These are phyloP conservation scores for Nemania serpens DNA, from an alignment of 2,329 filamentous ascomycete genomes.

Conservation along the genomic window DNA sequence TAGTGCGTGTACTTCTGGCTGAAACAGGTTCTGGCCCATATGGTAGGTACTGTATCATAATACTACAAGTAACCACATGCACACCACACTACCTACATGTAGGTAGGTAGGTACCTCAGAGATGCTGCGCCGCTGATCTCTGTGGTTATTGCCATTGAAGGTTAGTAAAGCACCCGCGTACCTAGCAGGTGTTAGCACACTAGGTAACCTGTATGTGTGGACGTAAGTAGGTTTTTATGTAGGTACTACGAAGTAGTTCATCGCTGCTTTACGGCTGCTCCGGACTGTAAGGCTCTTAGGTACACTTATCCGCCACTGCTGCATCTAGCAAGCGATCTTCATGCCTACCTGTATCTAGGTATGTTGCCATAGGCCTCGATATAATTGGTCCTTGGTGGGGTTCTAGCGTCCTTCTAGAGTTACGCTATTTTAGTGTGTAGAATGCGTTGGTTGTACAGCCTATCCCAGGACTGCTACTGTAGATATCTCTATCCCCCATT, in stretches of 20 bases:
- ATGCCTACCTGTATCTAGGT: not conserved
- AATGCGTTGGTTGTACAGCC: slow-evolving; percentile 15
- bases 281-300: slow-evolving; percentile 12
- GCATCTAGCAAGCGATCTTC: slow-evolving; percentile 33
- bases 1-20: slow-evolving; percentile 14
- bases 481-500: too few species aligned
- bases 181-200: too few species aligned
- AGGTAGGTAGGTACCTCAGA: slow-evolving; percentile 13
- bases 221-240: too few species aligned
- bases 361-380: too few species aligned
- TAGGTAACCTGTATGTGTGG: too few species aligned
- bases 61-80: too few species aligned
- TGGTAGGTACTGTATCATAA: too few species aligned
- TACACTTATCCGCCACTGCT: not conserved
- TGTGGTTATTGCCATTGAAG: too few species aligned
- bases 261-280: slow-evolving; percentile 38
- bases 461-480: too few species aligned
- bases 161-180: too few species aligned
- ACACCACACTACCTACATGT: too few species aligned
- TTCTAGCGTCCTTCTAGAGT: slow-evolving; percentile 49
- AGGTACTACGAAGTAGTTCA: slow-evolving; percentile 18
- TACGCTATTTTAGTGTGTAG: slow-evolving; percentile 20
- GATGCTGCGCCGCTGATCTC: slow-evolving; percentile 27
- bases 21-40: slow-evolving; percentile 23
- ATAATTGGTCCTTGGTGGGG: slow-evolving; percentile 34